Conservation (phyloP, 129 eudicot genomes). For the Saposhnikovia divaricata region DNA sequence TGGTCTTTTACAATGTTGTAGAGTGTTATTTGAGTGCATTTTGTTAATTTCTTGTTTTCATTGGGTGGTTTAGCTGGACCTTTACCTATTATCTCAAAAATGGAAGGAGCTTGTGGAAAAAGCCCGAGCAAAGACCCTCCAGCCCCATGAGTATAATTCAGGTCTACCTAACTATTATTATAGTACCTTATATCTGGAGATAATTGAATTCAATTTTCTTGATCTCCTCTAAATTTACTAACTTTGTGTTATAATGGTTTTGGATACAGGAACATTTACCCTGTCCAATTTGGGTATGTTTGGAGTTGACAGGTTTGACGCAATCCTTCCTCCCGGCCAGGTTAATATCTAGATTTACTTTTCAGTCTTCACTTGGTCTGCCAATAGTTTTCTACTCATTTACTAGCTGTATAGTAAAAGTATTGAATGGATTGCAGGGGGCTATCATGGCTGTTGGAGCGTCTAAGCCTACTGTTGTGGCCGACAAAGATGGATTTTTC, state of each 20-base stretch:
- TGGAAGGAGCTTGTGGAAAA: conserved; percentile 99
- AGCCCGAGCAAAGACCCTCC: conserved; percentile 86
- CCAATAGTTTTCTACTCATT: not conserved
- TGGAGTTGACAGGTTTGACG: conserved; percentile 97
- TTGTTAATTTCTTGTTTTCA: conserved; percentile 1
- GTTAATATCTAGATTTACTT: conserved; percentile 24
- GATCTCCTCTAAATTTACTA: not conserved
- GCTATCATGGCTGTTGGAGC: conserved; percentile 99
- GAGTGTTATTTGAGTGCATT: not conserved
- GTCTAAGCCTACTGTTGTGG: conserved; percentile 84
- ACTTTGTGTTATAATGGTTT: conserved; percentile 13
- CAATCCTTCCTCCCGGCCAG: conserved; percentile 99
- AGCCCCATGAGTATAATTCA: conserved; percentile 84
- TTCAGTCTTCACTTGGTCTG: not conserved
- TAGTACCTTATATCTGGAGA: not conserved
- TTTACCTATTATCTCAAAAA: conserved; percentile 75
- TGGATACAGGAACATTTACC: conserved; percentile 70
- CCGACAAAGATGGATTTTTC: conserved; percentile 80
- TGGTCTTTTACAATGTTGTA: not conserved
- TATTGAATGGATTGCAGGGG: conserved; percentile 47
- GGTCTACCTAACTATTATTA: conserved; percentile 25
- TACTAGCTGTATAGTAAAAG: not conserved
- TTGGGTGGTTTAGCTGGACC: conserved; percentile 68
- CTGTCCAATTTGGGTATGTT: conserved; percentile 94
- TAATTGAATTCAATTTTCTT: conserved; percentile 2